Conservation (phyloP, 495 filamentous ascomycete species). For the Usnea hakonensis region DNA sequence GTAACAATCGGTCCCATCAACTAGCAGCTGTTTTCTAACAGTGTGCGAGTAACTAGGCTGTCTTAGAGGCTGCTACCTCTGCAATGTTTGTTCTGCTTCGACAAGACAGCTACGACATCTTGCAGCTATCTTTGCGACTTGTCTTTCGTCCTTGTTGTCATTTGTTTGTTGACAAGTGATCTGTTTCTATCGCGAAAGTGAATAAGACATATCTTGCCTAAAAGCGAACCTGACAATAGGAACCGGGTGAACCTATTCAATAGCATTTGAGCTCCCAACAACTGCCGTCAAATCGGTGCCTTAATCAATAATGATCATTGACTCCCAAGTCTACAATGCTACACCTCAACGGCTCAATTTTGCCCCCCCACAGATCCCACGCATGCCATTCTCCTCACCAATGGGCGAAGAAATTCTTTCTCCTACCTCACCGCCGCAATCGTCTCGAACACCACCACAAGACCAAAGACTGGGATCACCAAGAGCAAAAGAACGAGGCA, state of each 20-base stretch:
- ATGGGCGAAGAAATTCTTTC: conserved; percentile 24
- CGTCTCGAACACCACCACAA: conserved; percentile 17
- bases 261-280: background rate
- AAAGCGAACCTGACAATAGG: conserved; percentile 2
- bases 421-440: conserved; percentile 23
- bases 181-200: background rate
- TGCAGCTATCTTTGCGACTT: conserved; percentile 8
- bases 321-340: conserved; percentile 17
- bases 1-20: too few relatives aligned
- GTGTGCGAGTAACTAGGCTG: background rate
- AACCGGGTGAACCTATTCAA: background rate
- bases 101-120: conserved; percentile 4
- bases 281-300: background rate
- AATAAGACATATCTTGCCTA: background rate
- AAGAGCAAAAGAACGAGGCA: conserved; percentile 1
- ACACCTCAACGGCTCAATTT: conserved; percentile 20
- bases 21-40: too few relatives aligned
- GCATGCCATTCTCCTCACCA: conserved; percentile 26
- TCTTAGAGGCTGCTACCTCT: conserved; percentile 5
- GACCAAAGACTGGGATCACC: conserved; percentile 2
- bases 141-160: background rate
- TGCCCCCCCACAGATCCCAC: conserved; percentile 7
- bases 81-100: background rate
- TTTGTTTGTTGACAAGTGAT: background rate
- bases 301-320: conserved; percentile 13